Conservation (phyloP, 305 asterid genomes). For the Solanum aculeatissimum region DNA sequence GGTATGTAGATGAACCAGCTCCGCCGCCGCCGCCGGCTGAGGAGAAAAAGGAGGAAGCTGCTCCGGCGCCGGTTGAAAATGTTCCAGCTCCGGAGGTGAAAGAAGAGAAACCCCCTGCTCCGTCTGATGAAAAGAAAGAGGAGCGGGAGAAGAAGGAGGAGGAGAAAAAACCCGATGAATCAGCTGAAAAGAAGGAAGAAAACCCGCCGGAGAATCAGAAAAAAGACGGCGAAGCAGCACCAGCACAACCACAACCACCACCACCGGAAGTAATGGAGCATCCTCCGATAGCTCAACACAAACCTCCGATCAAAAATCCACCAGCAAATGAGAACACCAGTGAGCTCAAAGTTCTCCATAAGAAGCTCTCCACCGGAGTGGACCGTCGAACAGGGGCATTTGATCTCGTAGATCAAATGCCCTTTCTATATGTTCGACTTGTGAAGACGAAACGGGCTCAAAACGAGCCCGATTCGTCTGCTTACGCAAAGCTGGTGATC, state of each 20-base stretch:
- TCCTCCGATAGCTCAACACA: slow-evolving; percentile 47
- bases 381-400: slow-evolving; percentile 47
- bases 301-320: slow-evolving; percentile 11
- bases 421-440: slow-evolving; percentile 67
- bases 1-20: slow-evolving; percentile 45
- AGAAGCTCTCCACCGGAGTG: slow-evolving; percentile 18
- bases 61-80: slow-evolving; percentile 6
- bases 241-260: slow-evolving; percentile 18
- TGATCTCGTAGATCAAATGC: slow-evolving; percentile 82
- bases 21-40: slow-evolving; percentile 27
- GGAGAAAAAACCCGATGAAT: slow-evolving; percentile 19
- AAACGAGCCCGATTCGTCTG: slow-evolving; percentile 31
- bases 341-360: slow-evolving; percentile 35
- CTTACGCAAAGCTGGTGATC: slow-evolving; percentile 58
- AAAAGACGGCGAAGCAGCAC: slow-evolving; percentile 1
- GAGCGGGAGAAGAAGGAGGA: slow-evolving; percentile 13
- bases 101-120: neutral
- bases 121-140: slow-evolving; percentile 28
- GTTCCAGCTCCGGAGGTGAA: slow-evolving; percentile 14
- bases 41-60: slow-evolving; percentile 23
- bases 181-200: slow-evolving; percentile 18
- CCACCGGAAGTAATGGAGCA: slow-evolving; percentile 6
- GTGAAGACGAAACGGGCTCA: slow-evolving; percentile 49
- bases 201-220: slow-evolving; percentile 32
- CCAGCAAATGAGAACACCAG: slow-evolving; percentile 6